phyloP scores from a whole-genome alignment of 2,329 filamentous ascomycete species.

The Diaporthe velutina region DNA sequence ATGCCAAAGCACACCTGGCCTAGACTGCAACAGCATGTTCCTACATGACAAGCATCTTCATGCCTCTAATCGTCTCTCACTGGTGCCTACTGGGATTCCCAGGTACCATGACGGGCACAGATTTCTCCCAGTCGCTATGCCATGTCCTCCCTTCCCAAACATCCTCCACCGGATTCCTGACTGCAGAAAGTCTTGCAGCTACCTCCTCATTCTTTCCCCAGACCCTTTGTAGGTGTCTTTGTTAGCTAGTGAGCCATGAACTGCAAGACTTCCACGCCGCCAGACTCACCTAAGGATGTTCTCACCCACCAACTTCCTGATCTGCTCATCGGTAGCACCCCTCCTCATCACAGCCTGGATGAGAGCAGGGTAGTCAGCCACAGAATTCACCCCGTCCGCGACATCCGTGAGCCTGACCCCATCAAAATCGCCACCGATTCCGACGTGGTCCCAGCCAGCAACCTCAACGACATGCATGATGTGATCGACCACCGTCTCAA shows the following conservation, averaged over 20 bases:
- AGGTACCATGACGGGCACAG: slow-evolving; percentile 19
- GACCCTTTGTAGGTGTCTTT: background rate
- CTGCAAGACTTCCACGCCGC: background rate
- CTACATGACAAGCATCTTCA: background rate
- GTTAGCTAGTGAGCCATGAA: background rate
- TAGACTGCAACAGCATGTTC: background rate
- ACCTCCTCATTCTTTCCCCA: slow-evolving; percentile 29
- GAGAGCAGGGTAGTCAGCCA: slow-evolving; percentile 72
- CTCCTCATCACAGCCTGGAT: slow-evolving; percentile 68
- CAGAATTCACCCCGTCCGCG: slow-evolving; percentile 72
- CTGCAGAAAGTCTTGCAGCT: background rate
- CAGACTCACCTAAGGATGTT: slow-evolving; percentile 61
- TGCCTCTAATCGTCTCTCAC: background rate
- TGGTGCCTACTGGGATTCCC: slow-evolving; percentile 14
- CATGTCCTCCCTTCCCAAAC: slow-evolving; percentile 23
- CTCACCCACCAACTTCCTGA: slow-evolving; percentile 67
- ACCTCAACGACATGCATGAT: slow-evolving; percentile 72
- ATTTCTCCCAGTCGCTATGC: slow-evolving; percentile 15
- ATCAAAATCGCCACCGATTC: slow-evolving; percentile 76
- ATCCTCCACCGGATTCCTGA: slow-evolving; percentile 22
- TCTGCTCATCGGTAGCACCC: slow-evolving; percentile 69
- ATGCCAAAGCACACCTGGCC: too few species aligned
- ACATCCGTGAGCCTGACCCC: slow-evolving; percentile 58
- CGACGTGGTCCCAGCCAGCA: slow-evolving; percentile 76
- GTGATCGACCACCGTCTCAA: slow-evolving; percentile 72